These are phyloP conservation scores for Curvularia sp. DNA, from an alignment of 2,329 filamentous ascomycete genomes.

Conservation along the genomic window DNA sequence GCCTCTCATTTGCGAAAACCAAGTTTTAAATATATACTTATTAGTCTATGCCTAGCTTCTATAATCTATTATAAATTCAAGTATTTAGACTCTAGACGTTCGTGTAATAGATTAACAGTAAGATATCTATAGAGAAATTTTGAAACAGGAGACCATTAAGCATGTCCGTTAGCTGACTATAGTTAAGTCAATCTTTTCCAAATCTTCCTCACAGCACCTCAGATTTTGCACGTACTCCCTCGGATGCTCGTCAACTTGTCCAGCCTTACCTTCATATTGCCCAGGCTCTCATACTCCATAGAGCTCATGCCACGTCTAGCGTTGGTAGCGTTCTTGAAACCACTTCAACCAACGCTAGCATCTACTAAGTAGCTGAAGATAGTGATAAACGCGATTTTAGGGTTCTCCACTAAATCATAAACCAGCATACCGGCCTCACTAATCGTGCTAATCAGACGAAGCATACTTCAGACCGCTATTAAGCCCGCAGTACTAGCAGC, in stretches of 20 bases:
- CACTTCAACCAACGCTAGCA: constrained; percentile 15
- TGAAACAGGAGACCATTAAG: neutral
- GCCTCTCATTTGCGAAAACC: no score
- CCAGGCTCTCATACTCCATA: constrained; percentile 14
- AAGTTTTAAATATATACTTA: no score
- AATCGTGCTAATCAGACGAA: no score
- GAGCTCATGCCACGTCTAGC: constrained; percentile 10
- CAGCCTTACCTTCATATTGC: constrained; percentile 15
- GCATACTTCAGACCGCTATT: no score
- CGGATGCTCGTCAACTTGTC: constrained; percentile 4
- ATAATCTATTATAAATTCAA: no score
- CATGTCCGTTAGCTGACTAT: neutral
- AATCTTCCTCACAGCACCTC: neutral
- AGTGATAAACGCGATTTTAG: constrained; percentile 17
- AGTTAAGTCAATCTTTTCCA: neutral
- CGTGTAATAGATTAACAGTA: no score
- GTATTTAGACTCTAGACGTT: no score
- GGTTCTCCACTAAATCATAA: constrained; percentile 19
- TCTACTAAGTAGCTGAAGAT: constrained; percentile 18
- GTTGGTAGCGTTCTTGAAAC: constrained; percentile 16
- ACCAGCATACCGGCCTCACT: constrained; percentile 12
- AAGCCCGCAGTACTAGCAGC: no score
- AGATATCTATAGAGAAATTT: no score
- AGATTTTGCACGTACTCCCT: neutral
- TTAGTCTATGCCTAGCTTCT: no score